phyloP scores from a whole-genome alignment of 2,329 filamentous ascomycete species.

The Piedraia hortae region DNA sequence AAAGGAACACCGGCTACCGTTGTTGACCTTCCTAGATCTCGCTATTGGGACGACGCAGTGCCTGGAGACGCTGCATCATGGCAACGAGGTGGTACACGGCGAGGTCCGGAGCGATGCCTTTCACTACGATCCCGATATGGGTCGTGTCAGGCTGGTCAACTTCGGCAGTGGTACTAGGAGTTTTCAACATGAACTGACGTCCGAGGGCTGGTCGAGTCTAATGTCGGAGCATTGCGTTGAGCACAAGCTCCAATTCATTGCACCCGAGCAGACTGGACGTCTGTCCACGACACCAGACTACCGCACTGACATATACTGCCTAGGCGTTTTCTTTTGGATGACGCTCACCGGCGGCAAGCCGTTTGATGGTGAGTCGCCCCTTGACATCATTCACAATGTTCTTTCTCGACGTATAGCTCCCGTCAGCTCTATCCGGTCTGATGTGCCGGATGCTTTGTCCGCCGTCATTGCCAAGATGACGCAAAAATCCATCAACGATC shows the following conservation, averaged over 20 bases:
- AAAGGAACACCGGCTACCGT: slow-evolving; percentile 26
- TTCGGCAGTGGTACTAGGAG: slow-evolving; percentile 68
- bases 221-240: slow-evolving; percentile 66
- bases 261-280: slow-evolving; percentile 78
- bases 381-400: slow-evolving; percentile 80
- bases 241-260: slow-evolving; percentile 74
- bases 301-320: slow-evolving; percentile 76
- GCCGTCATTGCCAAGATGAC: slow-evolving; percentile 79
- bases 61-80: slow-evolving; percentile 73
- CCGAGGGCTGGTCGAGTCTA: slow-evolving; percentile 60
- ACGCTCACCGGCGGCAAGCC: slow-evolving; percentile 54
- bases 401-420: slow-evolving; percentile 51
- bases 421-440: slow-evolving; percentile 49
- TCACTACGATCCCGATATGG: slow-evolving; percentile 47
- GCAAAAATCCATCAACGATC: slow-evolving; percentile 58
- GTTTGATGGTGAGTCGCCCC: slow-evolving; percentile 50
- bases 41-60: slow-evolving; percentile 70
- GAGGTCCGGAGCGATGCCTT: slow-evolving; percentile 80
- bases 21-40: slow-evolving; percentile 65
- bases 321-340: slow-evolving; percentile 73
- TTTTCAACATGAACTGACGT: slow-evolving; percentile 68
- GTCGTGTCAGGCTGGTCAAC: slow-evolving; percentile 50
- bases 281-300: slow-evolving; percentile 80
- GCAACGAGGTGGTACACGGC: slow-evolving; percentile 62
- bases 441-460: slow-evolving; percentile 60